Conservation (phyloP, 768 basidiomycete genomes). For the Agaricus blazei region DNA sequence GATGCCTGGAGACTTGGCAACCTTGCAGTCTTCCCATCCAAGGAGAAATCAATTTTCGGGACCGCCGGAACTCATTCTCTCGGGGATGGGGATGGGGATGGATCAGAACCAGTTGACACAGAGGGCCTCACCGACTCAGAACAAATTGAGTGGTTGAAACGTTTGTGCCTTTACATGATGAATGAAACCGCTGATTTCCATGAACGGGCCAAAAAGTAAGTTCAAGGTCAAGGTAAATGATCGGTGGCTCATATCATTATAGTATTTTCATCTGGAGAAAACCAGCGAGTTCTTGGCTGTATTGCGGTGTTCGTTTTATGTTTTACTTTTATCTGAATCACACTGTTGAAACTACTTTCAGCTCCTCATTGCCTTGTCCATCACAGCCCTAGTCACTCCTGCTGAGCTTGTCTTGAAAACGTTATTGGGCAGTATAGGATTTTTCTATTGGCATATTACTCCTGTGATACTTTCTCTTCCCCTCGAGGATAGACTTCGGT, state of each 20-base stretch:
- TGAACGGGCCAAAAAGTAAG: conserved; percentile 61
- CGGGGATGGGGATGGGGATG: too few relatives aligned
- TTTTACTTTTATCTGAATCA: not conserved
- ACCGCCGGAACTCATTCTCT: not conserved
- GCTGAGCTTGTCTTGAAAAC: conserved; percentile 45
- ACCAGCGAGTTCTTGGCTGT: conserved; percentile 43
- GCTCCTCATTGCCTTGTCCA: conserved; percentile 32
- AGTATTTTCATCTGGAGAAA: conserved; percentile 70
- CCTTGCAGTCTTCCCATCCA: conserved; percentile 27
- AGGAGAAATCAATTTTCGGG: conserved; percentile 21
- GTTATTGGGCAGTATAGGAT: conserved; percentile 39
- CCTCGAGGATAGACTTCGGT: conserved; percentile 42
- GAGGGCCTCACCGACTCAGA: conserved; percentile 28
- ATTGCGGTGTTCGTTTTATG: conserved; percentile 36
- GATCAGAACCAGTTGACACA: conserved; percentile 17
- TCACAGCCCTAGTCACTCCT: conserved; percentile 41
- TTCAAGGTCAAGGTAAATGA: not conserved
- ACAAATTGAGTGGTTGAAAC: conserved; percentile 38
- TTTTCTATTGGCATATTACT: conserved; percentile 58
- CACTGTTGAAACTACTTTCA: conserved; percentile 15
- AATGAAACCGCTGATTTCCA: conserved; percentile 54
- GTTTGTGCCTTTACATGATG: conserved; percentile 32
- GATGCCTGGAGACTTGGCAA: conserved; percentile 53
- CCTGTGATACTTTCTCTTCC: conserved; percentile 53
- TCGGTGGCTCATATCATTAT: conserved; percentile 1